Percentiles rank a stretch among this genome's conserved stretches.
Conservation (phyloP, 1,284 basidiomycete genomes). For the Trametes pubescens region DNA sequence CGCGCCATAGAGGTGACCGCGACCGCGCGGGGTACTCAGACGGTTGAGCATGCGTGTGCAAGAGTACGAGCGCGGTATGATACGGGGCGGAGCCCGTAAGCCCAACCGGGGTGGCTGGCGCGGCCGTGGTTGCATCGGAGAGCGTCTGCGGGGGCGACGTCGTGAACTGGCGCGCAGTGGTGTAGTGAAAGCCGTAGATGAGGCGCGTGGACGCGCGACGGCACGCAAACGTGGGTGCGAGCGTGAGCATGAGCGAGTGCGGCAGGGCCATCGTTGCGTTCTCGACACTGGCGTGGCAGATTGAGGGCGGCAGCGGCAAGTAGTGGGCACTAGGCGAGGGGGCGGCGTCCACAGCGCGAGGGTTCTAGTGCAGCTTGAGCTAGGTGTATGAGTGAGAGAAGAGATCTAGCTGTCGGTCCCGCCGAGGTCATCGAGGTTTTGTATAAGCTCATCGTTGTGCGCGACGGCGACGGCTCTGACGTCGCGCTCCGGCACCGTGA, state of each 20-base stretch:
- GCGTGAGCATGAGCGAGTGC: constrained; percentile 22
- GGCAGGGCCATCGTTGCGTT: constrained; percentile 11
- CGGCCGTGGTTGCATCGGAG: constrained; percentile 1
- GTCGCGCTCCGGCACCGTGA: constrained; percentile 17
- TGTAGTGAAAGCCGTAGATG: constrained; percentile 13
- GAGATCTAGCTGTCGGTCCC: not conserved
- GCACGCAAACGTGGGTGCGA: constrained; percentile 15
- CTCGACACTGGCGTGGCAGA: not conserved
- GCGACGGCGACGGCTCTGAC: constrained; percentile 10
- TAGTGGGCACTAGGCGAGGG: not conserved
- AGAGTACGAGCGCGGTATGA: constrained; percentile 64
- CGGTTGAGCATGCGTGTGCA: constrained; percentile 61
- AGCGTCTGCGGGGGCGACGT: constrained; percentile 8
- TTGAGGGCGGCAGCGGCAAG: not conserved
- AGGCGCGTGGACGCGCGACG: constrained; percentile 18
- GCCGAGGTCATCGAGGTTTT: constrained; percentile 9
- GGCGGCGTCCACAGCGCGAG: not conserved
- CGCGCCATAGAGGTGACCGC: constrained; percentile 59
- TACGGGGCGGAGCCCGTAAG: constrained; percentile 55
- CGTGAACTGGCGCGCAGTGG: constrained; percentile 3
- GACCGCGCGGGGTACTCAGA: constrained; percentile 57
- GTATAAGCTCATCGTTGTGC: constrained; percentile 13
- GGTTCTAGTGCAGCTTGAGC: not conserved
- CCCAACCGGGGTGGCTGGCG: not conserved
- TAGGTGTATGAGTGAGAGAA: not conserved